phyloP scores from a whole-genome alignment of 2,329 filamentous ascomycete species.

The Alternaria atra region DNA sequence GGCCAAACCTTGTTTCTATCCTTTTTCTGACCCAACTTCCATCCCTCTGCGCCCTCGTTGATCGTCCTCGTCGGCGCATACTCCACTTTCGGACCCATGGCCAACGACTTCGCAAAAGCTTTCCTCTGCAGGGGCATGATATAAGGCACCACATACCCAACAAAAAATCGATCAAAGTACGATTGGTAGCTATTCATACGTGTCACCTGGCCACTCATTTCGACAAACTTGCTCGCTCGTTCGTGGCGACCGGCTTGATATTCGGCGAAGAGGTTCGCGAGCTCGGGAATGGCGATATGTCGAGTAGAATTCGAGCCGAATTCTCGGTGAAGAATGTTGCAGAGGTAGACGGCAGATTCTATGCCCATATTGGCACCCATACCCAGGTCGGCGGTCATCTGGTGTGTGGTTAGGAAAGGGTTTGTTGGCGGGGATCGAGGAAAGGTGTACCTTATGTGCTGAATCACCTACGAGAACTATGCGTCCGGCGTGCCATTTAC shows the following conservation, averaged over 20 bases:
- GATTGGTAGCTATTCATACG: constrained; percentile 22
- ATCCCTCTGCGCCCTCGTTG: constrained; percentile 21
- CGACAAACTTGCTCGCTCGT: constrained; percentile 17
- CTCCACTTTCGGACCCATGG: constrained; percentile 20
- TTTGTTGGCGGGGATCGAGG: neutral
- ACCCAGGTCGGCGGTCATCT: constrained; percentile 33
- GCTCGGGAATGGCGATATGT: constrained; percentile 12
- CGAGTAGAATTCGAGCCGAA: constrained; percentile 13
- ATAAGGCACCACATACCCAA: constrained; percentile 9
- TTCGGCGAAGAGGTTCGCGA: constrained; percentile 19
- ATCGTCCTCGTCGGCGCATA: constrained; percentile 25
- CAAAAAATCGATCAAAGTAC: constrained; percentile 14
- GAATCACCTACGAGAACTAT: constrained; percentile 55
- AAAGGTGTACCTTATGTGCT: constrained; percentile 50
- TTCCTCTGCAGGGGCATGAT: neutral
- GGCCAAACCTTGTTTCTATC: neutral
- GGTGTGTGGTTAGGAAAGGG: neutral
- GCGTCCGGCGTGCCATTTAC: constrained; percentile 52
- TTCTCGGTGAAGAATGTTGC: constrained; percentile 26
- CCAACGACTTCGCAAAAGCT: constrained; percentile 9
- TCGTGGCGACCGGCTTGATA: constrained; percentile 21
- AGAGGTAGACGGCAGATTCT: constrained; percentile 28
- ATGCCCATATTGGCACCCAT: constrained; percentile 33
- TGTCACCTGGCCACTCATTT: constrained; percentile 18
- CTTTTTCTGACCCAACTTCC: constrained; percentile 7